Evolutionary conservation across 2,329 filamentous ascomycete genomes (phyloP).

Genomic region (Colletotrichum tropicicola): DNA sequence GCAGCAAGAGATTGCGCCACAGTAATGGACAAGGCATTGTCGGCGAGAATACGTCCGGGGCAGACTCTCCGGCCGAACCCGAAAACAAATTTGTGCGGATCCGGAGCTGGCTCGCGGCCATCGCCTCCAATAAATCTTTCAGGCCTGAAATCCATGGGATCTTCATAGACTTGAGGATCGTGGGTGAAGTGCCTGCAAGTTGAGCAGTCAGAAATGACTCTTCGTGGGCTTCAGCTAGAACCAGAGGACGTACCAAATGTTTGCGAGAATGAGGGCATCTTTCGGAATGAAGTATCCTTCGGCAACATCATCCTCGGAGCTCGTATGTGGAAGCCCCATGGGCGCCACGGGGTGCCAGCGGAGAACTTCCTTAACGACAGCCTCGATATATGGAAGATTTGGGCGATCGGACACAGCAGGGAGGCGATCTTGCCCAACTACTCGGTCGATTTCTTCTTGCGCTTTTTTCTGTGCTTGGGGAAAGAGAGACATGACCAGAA

Average conservation of each 20-base stretch:
- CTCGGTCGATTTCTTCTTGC: conserved; percentile 59
- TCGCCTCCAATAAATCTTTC: conserved; percentile 40
- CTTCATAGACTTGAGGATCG: conserved; percentile 71
- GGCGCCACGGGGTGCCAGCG: conserved; percentile 64
- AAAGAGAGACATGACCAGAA: conserved; percentile 55
- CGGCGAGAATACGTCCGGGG: conserved; percentile 33
- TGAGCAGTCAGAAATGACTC: fast-evolving
- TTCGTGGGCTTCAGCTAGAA: background rate
- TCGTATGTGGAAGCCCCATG: conserved; percentile 49
- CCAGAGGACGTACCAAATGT: conserved; percentile 48
- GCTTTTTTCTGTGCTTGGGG: conserved; percentile 55
- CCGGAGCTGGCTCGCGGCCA: conserved; percentile 24
- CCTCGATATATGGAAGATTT: conserved; percentile 60
- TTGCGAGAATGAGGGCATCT: conserved; percentile 32
- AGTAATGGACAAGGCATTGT: conserved; percentile 34
- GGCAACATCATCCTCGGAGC: conserved; percentile 35
- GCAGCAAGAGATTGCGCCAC: conserved; percentile 53
- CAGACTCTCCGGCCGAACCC: conserved; percentile 35
- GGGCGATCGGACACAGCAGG: conserved; percentile 58
- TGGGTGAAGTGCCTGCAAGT: conserved; percentile 47
- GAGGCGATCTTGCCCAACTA: conserved; percentile 56
- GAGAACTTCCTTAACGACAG: conserved; percentile 63
- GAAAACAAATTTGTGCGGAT: conserved; percentile 30
- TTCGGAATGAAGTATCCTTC: conserved; percentile 30
- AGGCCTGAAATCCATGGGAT: conserved; percentile 43